Evolutionary conservation across 108 stramenopile genomes (phyloP).

Genomic region (Hondaea fermentalgiana): DNA sequence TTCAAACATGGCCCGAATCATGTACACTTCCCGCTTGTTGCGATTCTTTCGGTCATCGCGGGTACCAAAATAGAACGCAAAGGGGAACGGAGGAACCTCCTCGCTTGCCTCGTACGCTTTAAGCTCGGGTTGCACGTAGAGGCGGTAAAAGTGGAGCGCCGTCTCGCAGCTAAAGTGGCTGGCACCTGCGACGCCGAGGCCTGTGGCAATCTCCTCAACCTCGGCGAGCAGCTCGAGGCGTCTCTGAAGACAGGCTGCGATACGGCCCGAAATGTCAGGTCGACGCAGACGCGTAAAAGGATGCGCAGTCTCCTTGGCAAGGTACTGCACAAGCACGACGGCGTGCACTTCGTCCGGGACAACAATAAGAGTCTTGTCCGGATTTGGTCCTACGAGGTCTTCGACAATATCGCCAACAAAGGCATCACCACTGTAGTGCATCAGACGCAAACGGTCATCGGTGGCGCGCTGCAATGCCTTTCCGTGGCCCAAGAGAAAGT

Average conservation of each 20-base stretch:
- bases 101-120: neutral
- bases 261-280: neutral
- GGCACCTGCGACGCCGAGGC: neutral
- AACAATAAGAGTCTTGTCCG: neutral
- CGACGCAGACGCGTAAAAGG: neutral
- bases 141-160: neutral
- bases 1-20: slow-evolving; percentile 64
- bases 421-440: neutral
- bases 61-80: neutral
- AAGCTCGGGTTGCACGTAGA: neutral
- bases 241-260: neutral
- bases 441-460: neutral
- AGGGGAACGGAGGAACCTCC: neutral
- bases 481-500: neutral
- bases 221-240: slow-evolving; percentile 1
- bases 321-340: neutral
- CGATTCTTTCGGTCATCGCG: neutral
- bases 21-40: neutral
- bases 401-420: neutral
- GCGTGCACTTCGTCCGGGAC: neutral
- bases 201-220: neutral
- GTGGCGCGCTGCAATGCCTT: neutral
- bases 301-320: neutral
- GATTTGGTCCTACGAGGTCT: neutral
- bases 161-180: slow-evolving; percentile 9